A percentile compares a stretch with the other conserved stretches of the same genome.
phyloP scores from a whole-genome alignment of 768 basidiomycete genomes.

The Lactarius psammicola region DNA sequence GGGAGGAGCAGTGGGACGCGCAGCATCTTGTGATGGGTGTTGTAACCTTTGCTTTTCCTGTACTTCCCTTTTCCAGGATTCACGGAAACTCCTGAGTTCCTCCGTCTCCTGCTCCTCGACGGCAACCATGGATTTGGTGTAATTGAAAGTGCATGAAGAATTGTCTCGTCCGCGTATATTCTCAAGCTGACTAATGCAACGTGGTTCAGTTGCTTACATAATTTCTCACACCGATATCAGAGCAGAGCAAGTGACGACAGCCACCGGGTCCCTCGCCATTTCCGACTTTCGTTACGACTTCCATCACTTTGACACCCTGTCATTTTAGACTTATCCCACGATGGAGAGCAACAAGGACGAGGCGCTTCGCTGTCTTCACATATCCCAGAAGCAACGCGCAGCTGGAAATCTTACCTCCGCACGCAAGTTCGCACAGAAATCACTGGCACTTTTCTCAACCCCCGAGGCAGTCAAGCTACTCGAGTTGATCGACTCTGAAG shows the following conservation, averaged over 20 bases:
- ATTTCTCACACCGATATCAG: background rate
- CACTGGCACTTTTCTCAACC: conserved; percentile 76
- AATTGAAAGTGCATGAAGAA: background rate
- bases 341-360: conserved; percentile 94
- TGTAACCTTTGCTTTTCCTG: conserved; percentile 32
- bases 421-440: conserved; percentile 87
- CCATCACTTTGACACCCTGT: background rate
- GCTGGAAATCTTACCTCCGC: conserved; percentile 73
- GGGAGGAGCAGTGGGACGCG: conserved; percentile 14
- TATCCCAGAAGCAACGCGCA: conserved; percentile 73
- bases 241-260: background rate
- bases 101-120: conserved; percentile 43
- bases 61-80: conserved; percentile 71
- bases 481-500: conserved; percentile 59
- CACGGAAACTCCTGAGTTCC: conserved; percentile 69
- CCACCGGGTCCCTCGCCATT: background rate
- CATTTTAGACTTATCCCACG: background rate
- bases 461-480: conserved; percentile 70
- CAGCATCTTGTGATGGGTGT: background rate
- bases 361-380: conserved; percentile 74
- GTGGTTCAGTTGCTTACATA: conserved; percentile 11
- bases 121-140: conserved; percentile 2
- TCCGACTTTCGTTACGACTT: background rate
- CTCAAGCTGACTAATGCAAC: conserved; percentile 8
- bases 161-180: background rate